phyloP scores from a whole-genome alignment of 106 monocot species.

The Chionographis japonica region DNA sequence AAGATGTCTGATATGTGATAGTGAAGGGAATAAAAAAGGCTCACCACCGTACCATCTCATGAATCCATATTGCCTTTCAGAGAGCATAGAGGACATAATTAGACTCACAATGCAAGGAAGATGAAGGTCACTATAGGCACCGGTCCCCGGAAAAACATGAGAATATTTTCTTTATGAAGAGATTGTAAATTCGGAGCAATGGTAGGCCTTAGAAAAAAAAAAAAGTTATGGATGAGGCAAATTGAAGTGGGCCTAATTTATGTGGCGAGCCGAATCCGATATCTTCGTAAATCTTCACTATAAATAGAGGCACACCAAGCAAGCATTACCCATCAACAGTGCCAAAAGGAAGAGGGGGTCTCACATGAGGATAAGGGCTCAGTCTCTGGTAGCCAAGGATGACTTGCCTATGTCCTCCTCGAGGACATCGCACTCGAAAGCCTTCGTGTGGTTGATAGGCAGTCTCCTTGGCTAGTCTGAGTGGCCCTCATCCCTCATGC shows the following conservation, averaged over 20 bases:
- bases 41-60: too few relatives aligned
- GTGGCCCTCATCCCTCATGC: conserved; percentile 28
- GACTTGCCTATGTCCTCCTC: conserved; percentile 20
- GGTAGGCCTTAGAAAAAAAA: not conserved
- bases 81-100: too few relatives aligned
- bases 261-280: not conserved
- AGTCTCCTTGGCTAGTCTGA: conserved; percentile 32
- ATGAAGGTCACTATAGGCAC: too few relatives aligned
- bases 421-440: not conserved
- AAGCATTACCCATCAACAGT: not conserved
- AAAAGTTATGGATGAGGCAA: conserved; percentile 5
- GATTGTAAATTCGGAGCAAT: not conserved
- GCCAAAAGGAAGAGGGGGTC: conserved; percentile 9
- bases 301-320: conserved; percentile 6
- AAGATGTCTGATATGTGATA: too few relatives aligned
- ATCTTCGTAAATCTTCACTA: not conserved
- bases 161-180: conserved; percentile 3
- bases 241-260: not conserved
- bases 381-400: conserved; percentile 37
- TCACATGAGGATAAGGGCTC: conserved; percentile 24
- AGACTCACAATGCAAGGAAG: too few relatives aligned
- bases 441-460: conserved; percentile 19
- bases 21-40: too few relatives aligned
- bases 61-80: too few relatives aligned
- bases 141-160: too few relatives aligned